A percentile compares a stretch with the other conserved stretches of the same genome.
phyloP scores from a whole-genome alignment of 1,284 basidiomycete genomes.

The Pascua sp. region DNA sequence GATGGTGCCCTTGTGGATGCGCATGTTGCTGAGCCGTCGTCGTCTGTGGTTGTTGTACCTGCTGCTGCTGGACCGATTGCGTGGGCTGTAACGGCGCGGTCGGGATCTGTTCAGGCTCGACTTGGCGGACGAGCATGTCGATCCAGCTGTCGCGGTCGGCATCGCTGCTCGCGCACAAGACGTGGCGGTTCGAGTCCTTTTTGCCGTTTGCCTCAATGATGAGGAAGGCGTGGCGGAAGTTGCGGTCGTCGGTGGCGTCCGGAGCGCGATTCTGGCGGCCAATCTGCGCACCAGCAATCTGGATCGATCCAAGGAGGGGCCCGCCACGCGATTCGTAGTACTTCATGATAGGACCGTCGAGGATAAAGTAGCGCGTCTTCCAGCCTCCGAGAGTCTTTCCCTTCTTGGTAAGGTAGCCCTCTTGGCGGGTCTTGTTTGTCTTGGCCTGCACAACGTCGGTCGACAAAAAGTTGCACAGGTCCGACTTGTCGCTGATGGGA shows the following conservation, averaged over 20 bases:
- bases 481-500: constrained; percentile 81
- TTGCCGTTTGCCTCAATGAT: constrained; percentile 80
- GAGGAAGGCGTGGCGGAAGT: constrained; percentile 94
- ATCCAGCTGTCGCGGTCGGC: constrained; percentile 91
- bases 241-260: constrained; percentile 69
- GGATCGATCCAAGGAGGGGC: constrained; percentile 80
- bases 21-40: not conserved
- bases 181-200: constrained; percentile 65
- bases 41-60: not conserved
- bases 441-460: constrained; percentile 79
- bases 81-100: not conserved
- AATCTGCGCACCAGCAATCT: constrained; percentile 82
- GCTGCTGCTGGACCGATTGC: not conserved
- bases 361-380: constrained; percentile 91
- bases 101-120: constrained; percentile 43
- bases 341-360: constrained; percentile 80
- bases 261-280: constrained; percentile 61
- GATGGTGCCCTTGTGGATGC: no score
- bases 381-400: constrained; percentile 86
- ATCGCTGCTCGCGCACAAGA: constrained; percentile 94
- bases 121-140: constrained; percentile 77
- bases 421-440: constrained; percentile 87
- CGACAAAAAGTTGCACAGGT: constrained; percentile 87
- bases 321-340: constrained; percentile 96
- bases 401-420: constrained; percentile 93